phyloP scores from a whole-genome alignment of 148 eudicot species.

The Vaccinium darrowii region DNA sequence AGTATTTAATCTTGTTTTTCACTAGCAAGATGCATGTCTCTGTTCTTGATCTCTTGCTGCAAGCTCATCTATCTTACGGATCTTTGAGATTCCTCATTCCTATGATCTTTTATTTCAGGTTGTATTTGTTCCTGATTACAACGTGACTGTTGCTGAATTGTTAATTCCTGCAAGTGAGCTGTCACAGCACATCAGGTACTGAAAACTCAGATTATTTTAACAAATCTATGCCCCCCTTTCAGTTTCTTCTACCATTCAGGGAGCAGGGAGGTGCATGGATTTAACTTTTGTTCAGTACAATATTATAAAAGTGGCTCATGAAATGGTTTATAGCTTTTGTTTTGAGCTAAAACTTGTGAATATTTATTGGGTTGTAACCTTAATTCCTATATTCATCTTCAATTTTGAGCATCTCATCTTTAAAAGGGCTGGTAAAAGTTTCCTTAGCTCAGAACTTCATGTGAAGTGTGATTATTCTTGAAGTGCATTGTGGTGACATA shows the following conservation, averaged over 20 bases:
- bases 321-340: background rate
- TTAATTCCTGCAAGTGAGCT: constrained; percentile 96
- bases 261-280: background rate
- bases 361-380: background rate
- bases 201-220: background rate
- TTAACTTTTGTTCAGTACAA: background rate
- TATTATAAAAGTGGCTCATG: background rate
- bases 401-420: background rate
- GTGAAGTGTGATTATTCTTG: background rate
- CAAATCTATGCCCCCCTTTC: background rate
- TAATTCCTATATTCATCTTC: background rate
- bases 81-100: constrained; percentile 18
- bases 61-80: background rate
- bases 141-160: constrained; percentile 92
- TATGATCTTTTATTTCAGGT: constrained; percentile 47
- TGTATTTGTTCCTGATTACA: constrained; percentile 93
- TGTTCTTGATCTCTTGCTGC: constrained; percentile 1
- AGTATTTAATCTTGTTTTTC: background rate
- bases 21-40: background rate
- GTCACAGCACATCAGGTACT: constrained; percentile 93
- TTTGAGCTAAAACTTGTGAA: background rate
- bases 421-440: background rate
- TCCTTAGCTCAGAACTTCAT: background rate
- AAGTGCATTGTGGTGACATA: background rate
- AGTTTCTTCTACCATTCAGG: background rate